Evolutionary conservation across 2,329 filamentous ascomycete genomes (phyloP), one percentile per base, ranked within the genome.

Genomic region (Aspergillus eucalypticola): DNA sequence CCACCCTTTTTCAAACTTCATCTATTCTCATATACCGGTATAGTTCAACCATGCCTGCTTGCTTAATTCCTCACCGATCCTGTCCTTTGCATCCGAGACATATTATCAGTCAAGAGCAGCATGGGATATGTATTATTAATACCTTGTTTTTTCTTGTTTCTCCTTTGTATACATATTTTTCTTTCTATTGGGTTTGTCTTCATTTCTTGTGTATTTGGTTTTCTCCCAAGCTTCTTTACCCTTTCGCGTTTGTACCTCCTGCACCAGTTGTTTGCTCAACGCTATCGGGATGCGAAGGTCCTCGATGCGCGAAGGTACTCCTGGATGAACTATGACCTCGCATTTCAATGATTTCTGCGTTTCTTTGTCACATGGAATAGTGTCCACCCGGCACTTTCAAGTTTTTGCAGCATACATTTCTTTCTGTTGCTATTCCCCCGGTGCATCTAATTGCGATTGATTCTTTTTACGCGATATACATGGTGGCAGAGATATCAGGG

Each of bases 101-200:
- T 54, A 27, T 19, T 44, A 17, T 32, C 42, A 41, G 41, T 44
- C 58, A 52, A 46, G 25, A 29, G 54, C 57, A 49, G 53, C 57
- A 41, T 56, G 23, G 56, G 35, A 27, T 32, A 17, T 67, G 64
- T 67, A 67, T 66, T 66, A 64, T 49, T 65, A 65, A 29, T 62
- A 49, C 52, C 49, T 8, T 46, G 23, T 15, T 10, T 19, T 46
- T 55, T 17, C 39, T 55, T 55, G 25, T 17, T 10, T 35, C 32
- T 35, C 11, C 4, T 13, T 35, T 35, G 66, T 62, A 65, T 58
- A 63, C 68, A 67, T 58, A 64, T 59, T 60, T 61, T 56, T 21
- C 49, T 51, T 55, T 48, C 55, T 60, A 42, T 35, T 46, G 23
- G 44, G 15, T 58, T 48, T 48, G 35, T 15, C 51, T 19, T 44